Percentiles rank a stretch among this genome's conserved stretches.
Conservation (phyloP, 495 filamentous ascomycete species). For the Penicillium coprophilum region DNA sequence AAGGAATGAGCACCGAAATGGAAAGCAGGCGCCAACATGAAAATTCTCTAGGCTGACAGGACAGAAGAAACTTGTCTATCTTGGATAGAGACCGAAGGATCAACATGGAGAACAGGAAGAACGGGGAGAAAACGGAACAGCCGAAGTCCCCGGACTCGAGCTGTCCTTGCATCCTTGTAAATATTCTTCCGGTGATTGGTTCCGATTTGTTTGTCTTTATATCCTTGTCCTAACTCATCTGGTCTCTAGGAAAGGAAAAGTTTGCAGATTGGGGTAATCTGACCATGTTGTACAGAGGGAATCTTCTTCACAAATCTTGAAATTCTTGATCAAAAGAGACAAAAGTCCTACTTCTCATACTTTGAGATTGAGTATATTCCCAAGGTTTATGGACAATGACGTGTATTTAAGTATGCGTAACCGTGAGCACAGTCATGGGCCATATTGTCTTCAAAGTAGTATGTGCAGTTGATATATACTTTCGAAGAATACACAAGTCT, state of each 20-base stretch:
- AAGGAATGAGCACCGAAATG: neutral
- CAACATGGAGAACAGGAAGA: neutral
- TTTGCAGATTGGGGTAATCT: neutral
- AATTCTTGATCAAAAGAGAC: neutral
- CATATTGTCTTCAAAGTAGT: neutral
- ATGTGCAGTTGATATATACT: neutral
- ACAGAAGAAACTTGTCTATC: neutral
- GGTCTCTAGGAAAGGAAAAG: too few species aligned
- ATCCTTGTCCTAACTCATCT: neutral
- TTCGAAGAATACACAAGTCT: neutral
- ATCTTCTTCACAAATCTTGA: neutral
- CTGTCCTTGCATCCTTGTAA: neutral
- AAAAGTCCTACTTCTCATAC: neutral
- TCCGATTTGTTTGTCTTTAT: neutral
- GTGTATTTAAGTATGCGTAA: neutral
- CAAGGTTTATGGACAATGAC: neutral
- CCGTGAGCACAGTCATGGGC: neutral
- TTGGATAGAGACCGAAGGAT: too few species aligned
- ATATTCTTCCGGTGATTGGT: neutral
- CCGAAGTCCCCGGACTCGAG: neutral
- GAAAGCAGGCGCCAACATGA: neutral
- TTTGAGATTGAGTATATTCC: neutral
- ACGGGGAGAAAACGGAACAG: neutral
- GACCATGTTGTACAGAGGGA: neutral
- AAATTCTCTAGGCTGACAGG: neutral